Evolutionary conservation across 2,329 filamentous ascomycete species (phyloP), one percentile per base, ranked within the genome.

Genomic region (Penicillium psychrosexuale): DNA sequence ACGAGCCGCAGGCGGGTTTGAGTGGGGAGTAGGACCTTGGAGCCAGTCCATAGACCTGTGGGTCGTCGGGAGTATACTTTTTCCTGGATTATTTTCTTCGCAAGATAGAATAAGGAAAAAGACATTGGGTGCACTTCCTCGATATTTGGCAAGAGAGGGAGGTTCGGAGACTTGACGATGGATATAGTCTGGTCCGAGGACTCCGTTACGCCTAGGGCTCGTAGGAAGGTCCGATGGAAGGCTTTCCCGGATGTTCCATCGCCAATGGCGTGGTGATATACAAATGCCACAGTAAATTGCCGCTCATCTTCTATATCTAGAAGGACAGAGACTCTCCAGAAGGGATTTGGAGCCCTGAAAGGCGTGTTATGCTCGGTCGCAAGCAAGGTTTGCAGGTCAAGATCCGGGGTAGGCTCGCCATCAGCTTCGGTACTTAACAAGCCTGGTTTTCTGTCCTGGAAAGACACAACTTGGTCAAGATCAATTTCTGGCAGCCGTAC

Each of bases 251-350:
- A 78, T 8, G 64, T 65, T 1, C 78, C 78, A 59, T 82, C 79
- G 3, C 73, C 74, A 47, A 81, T 67, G 2, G 73, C 75, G 65
- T 81, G 79, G 53, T 82, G 79, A 57, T 71, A 79, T 9, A 80
- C 66, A 64, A 78, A 81, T 2, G 64, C 65, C 1, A 72, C 75
- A 0, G 75, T 77, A 55, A 81, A 80, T 2, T 56, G 59, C 3
- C 51, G 61, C 2, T 60, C 17, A 31, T 64, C 53, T 8, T 56
- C 59, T 13, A 61, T 37, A 13, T 67, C 59, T n/a, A 65, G 61
- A 8, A 79, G 53, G 22, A 81, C 60, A 17, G 72, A 59, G 2
- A 81, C 63, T 19, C 76, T 72, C 78, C 78, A 81, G 57, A 74
- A 75, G 1, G 78, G 74, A 17, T 68, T 45, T 3, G 65, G 66